phyloP scores from a whole-genome alignment of 2,329 filamentous ascomycete species.

The Pyrenophora tritici-repentis region DNA sequence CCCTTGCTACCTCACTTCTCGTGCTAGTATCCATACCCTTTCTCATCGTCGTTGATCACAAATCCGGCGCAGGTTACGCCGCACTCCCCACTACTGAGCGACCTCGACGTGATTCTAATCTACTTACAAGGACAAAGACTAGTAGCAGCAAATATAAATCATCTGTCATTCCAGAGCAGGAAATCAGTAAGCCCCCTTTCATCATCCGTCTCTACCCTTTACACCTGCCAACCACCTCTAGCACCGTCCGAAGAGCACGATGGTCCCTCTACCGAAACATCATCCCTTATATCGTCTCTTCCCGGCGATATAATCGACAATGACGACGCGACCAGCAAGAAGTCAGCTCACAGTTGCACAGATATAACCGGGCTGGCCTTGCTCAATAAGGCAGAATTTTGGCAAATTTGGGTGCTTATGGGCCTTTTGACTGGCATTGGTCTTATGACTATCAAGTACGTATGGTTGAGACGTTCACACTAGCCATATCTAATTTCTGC shows the following conservation, averaged over 20 bases:
- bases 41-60: conserved; percentile 72
- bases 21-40: conserved; percentile 83
- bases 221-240: conserved; percentile 42
- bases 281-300: conserved; percentile 74
- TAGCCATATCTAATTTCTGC: conserved; percentile 35
- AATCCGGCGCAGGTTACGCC: conserved; percentile 62
- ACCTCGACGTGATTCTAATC: conserved; percentile 51
- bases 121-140: conserved; percentile 55
- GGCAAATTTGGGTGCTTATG: conserved; percentile 87
- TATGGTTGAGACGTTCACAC: conserved; percentile 15
- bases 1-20: conserved; percentile 76
- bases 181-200: conserved; percentile 65
- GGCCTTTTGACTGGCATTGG: conserved; percentile 90
- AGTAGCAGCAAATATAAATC: conserved; percentile 51
- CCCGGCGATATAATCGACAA: conserved; percentile 57
- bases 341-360: conserved; percentile 76
- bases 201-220: conserved; percentile 10
- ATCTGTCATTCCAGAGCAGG: conserved; percentile 49
- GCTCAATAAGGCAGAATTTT: conserved; percentile 77
- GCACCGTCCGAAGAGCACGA: conserved; percentile 43
- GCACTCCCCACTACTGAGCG: conserved; percentile 59
- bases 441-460: conserved; percentile 98
- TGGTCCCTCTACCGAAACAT: conserved; percentile 70
- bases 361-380: conserved; percentile 87
- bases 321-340: conserved; percentile 60